Conservation (phyloP, 2,329 filamentous ascomycete genomes). For the Talaromyces sp. region DNA sequence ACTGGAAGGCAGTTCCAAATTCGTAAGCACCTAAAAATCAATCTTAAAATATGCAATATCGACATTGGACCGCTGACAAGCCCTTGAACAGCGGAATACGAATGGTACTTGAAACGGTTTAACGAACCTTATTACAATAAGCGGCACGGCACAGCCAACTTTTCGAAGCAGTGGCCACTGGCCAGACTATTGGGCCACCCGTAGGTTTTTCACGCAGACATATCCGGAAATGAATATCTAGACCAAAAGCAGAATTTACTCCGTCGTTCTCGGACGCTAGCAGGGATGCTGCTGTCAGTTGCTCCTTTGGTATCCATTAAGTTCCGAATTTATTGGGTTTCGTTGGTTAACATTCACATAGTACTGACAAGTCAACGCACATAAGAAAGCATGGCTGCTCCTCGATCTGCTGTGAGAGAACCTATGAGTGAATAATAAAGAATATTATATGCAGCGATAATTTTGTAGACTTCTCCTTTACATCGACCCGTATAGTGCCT, state of each 20-base stretch:
- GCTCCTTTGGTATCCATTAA: neutral
- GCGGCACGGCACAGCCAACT: neutral
- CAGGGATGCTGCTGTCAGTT: neutral
- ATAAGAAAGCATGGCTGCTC: neutral
- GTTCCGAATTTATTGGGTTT: neutral
- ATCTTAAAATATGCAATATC: neutral
- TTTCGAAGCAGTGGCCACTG: neutral
- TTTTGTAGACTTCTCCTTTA: neutral
- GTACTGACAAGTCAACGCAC: neutral
- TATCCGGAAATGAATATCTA: neutral
- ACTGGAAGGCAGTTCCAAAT: neutral
- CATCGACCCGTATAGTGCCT: neutral
- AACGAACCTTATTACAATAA: neutral
- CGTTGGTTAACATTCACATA: neutral
- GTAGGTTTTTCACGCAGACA: neutral
- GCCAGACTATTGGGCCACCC: neutral
- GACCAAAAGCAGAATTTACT: neutral
- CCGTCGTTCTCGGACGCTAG: neutral
- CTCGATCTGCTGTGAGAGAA: neutral
- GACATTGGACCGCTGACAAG: neutral
- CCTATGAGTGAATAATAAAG: neutral
- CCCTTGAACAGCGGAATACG: neutral
- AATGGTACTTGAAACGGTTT: neutral
- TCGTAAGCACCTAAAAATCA: neutral
- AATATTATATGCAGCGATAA: neutral